Base-by-base conservation (phyloP, 805 yeast genomes). In the Barnettozyma siamensis region DNA sequence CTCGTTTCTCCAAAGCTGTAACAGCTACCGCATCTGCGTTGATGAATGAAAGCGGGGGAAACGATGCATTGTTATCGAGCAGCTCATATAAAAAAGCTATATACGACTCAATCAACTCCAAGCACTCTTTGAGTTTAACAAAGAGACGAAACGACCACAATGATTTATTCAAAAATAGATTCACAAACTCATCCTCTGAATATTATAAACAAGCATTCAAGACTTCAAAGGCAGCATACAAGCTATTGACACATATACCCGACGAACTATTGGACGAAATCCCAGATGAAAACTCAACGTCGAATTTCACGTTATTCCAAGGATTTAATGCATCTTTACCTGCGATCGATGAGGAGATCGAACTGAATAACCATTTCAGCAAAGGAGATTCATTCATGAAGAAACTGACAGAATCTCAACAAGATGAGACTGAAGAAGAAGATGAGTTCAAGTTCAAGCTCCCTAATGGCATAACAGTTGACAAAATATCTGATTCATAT, bases 241-340 rank as follows among this genome's bases (percentile, higher is more conserved):
- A 72, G 46, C 75, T 76, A 23, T 61, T 76, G 41, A 67, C 75
- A 24, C 63, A 70, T 38, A 65, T 83, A n/a, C 73, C 84, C 15
- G 85, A 79, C 48, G 85, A 80, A 28, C 51, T 83, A 47, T 63
- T 84, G 27, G 55, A 62, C 7, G 77, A 79, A 38, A 60, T 80
- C 15, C 85, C 86, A 8, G 44, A 43, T 6, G 57, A 46, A 33
- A 31, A 38, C 23, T 29, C 51, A n/a, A 55, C 54, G 15, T 51
- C 59, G 7, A 72, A 57, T 9, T 76, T 75, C 47, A 76, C 88
- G 3, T 60, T 83, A 18, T 80, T 73, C 52, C 89, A 83, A 58
- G 88, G 89, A 2, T 80, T 83, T 54, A 69, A 70, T 51, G 85
- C 87, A 4, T 65, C 75, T 1, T 55, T 72, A 28, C 78, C 78